These are phyloP conservation scores for Acer negundo DNA, from an alignment of 345 rosid species.

Conservation along the genomic window DNA sequence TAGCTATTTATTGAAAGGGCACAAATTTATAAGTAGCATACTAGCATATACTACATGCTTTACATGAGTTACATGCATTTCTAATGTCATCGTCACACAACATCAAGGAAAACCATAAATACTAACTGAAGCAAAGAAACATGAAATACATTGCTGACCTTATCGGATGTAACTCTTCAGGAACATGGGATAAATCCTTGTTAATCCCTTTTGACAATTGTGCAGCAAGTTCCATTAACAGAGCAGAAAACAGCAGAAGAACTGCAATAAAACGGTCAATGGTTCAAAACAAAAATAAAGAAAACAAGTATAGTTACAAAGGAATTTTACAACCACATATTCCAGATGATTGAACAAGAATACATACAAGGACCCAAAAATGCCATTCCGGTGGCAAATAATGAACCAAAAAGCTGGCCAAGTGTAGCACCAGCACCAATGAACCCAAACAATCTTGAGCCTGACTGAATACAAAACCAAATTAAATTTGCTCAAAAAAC, in stretches of 20 bases:
- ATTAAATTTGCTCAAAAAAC: conserved; percentile 30
- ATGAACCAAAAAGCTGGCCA: conserved; percentile 93
- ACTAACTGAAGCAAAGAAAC: conserved; percentile 7
- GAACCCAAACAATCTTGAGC: conserved; percentile 95
- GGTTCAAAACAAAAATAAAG: conserved; percentile 17
- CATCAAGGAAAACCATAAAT: neutral
- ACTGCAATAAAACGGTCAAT: conserved; percentile 41
- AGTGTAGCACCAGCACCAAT: conserved; percentile 97
- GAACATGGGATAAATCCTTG: conserved; percentile 46
- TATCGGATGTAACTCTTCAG: conserved; percentile 74
- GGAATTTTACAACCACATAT: conserved; percentile 6
- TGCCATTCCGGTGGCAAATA: conserved; percentile 82
- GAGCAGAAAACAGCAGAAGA: conserved; percentile 80
- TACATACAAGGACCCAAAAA: conserved; percentile 90
- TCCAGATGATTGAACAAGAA: conserved; percentile 15
- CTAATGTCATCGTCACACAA: neutral
- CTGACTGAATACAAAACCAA: conserved; percentile 68
- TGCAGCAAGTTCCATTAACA: conserved; percentile 92
- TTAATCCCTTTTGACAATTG: conserved; percentile 78
- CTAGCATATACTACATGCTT: neutral
- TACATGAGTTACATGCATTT: neutral
- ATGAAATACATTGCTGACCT: conserved; percentile 42
- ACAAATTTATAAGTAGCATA: neutral
- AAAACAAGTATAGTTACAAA: conserved; percentile 17
- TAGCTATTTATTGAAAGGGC: neutral